Conservation (phyloP, 257 asterid genomes). For the Solanum bulbocastanum region DNA sequence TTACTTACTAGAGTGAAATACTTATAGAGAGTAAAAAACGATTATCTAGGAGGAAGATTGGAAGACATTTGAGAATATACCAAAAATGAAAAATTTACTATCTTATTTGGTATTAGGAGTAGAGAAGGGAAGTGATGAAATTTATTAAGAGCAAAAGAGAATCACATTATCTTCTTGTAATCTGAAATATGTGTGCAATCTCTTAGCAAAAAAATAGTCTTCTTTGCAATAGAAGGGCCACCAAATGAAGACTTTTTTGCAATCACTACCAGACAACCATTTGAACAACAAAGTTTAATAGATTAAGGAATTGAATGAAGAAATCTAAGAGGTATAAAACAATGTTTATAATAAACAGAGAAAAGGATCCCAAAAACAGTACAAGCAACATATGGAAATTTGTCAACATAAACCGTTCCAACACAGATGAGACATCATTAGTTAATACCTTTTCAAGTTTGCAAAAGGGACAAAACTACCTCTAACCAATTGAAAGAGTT, state of each 20-base stretch:
- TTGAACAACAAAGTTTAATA: constrained; percentile 10
- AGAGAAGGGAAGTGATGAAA: not conserved
- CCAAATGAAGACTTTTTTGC: constrained; percentile 63
- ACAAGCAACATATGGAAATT: not conserved
- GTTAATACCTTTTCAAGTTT: not conserved
- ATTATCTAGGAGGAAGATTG: not conserved
- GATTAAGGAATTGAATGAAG: not conserved
- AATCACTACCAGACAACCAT: constrained; percentile 70
- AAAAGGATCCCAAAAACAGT: not conserved
- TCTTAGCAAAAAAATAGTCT: constrained; percentile 38
- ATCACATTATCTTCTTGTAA: constrained; percentile 57
- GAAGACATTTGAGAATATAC: not conserved
- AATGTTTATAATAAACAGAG: not conserved
- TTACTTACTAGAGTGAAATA: too few relatives aligned
- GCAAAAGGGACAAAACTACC: not conserved
- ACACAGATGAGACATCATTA: not conserved
- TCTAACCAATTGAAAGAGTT: not conserved
- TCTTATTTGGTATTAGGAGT: not conserved
- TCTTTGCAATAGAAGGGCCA: constrained; percentile 54
- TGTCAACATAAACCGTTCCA: not conserved
- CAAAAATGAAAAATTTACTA: not conserved
- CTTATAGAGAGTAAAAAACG: too few relatives aligned
- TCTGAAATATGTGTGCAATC: constrained; percentile 50
- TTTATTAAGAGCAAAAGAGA: not conserved
- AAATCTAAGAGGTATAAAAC: not conserved